Base-by-base conservation (phyloP, 257 asterid species). In the Cinchona pubescens region DNA sequence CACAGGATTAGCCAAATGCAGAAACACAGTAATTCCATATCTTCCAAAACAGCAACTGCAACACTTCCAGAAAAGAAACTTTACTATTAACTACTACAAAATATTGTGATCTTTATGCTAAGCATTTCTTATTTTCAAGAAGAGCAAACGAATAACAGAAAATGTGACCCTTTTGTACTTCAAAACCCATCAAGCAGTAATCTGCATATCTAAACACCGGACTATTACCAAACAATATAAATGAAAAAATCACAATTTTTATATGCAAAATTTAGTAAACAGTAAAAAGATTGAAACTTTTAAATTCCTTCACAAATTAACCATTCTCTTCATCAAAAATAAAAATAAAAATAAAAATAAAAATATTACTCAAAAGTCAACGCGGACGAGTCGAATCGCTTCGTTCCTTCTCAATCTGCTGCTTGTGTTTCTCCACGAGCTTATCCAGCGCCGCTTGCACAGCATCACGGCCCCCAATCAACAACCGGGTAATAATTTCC, bases 381-480 rank as follows among this genome's bases (percentile, higher is more conserved):
- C 43, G 25, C 0, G 53, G 73, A 46, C 78, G 75, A 59, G 76
- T 77, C 7, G 76, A 80, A 79, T 84, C 90, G 37, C 69, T 78
- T 45, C 78, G 86, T 63, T 90, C 97, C 80, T 86, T 87, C 49
- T 88, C 89, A 71, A 94, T 60, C 76, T 92, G 90, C 83, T 86
- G 89, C 86, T 86, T 94, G 81, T 94, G 99, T 86, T 90, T 92
- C 90, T 92, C 99, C 58, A 88, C 96, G 63, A 94, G 92, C 88
- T 90, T 94, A 75, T 92, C 98, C 68, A 94, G 69, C 27, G 99
- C 97, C 21, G 88, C 76, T 75, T 92, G 94, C 74, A 94, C 92
- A 35, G 97, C 96, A 27, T 94, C 96, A 48, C 87, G 84, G 10
- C 99, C 99, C 43, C 98, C 98, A 76, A 94, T 89, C 42, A 94